These are phyloP conservation scores for Plasmodium gonderi DNA, from an alignment of 169 alveolate species.

Conservation along the genomic window DNA sequence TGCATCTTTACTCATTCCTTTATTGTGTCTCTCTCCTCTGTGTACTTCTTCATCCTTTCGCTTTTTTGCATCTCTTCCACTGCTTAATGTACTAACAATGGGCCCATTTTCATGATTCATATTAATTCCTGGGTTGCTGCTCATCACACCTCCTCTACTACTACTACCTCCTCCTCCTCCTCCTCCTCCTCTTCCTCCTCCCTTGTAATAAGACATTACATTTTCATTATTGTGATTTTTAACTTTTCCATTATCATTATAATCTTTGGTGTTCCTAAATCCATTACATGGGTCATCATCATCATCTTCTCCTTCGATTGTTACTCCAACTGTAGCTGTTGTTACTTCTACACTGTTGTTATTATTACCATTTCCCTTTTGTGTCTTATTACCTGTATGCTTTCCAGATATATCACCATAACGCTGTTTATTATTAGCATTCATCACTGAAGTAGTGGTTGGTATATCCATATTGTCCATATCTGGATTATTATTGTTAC, in stretches of 20 bases:
- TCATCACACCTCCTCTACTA: background rate
- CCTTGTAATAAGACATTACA: no score
- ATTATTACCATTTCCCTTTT: background rate
- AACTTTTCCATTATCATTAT: background rate
- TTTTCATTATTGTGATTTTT: background rate
- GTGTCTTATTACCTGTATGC: no score
- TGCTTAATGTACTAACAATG: background rate
- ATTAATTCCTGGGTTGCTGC: background rate
- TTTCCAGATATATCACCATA: no score
- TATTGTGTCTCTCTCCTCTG: background rate
- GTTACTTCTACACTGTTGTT: background rate
- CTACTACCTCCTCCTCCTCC: background rate
- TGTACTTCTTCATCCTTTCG: background rate
- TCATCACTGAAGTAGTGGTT: background rate
- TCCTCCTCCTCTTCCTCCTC: background rate
- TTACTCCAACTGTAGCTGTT: background rate
- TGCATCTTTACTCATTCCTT: background rate
- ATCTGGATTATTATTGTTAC: background rate
- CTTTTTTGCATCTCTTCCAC: constrained; percentile 4
- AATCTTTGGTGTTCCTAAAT: no score
- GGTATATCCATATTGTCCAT: background rate
- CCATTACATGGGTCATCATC: background rate
- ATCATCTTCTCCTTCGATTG: background rate
- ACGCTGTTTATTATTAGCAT: background rate
- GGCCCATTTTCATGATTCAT: background rate